Percentiles rank a stretch among this genome's conserved stretches.
phyloP scores from a whole-genome alignment of 1,139 yeast species.

The Yamadazyma jaroonii region DNA sequence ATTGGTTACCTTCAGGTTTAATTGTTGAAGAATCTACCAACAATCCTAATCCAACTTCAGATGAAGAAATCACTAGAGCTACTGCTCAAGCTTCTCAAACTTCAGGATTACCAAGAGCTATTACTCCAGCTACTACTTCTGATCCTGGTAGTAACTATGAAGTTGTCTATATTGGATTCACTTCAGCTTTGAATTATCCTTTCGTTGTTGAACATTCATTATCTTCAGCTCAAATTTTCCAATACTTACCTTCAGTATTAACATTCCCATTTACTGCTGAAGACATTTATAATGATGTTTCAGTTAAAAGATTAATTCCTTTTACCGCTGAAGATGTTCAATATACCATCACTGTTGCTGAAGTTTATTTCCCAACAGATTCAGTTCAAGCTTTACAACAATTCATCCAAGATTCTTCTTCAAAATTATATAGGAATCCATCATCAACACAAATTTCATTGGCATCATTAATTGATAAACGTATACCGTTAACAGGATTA shows the following conservation, averaged over 20 bases:
- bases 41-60: slow-evolving; percentile 18
- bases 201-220: slow-evolving; percentile 65
- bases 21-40: slow-evolving; percentile 29
- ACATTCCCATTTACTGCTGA: slow-evolving; percentile 47
- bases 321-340: slow-evolving; percentile 48
- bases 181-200: slow-evolving; percentile 63
- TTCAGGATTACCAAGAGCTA: slow-evolving; percentile 66
- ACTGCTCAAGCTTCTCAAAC: slow-evolving; percentile 36
- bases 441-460: slow-evolving; percentile 45
- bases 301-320: slow-evolving; percentile 65
- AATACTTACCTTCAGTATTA: slow-evolving; percentile 61
- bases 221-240: slow-evolving; percentile 74
- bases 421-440: slow-evolving; percentile 51
- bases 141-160: slow-evolving; percentile 50
- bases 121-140: slow-evolving; percentile 49
- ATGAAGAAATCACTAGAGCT: slow-evolving; percentile 30
- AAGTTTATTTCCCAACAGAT: slow-evolving; percentile 64
- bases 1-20: slow-evolving; percentile 52
- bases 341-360: slow-evolving; percentile 74
- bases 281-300: slow-evolving; percentile 33
- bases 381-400: slow-evolving; percentile 44
- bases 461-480: slow-evolving; percentile 57
- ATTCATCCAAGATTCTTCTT: slow-evolving; percentile 39
- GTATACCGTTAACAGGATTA: slow-evolving; percentile 62
- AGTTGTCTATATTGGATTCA: slow-evolving; percentile 69